These are phyloP conservation scores for Penicillium sp. DNA, from an alignment of 2,329 filamentous ascomycete species.

Conservation along the genomic window DNA sequence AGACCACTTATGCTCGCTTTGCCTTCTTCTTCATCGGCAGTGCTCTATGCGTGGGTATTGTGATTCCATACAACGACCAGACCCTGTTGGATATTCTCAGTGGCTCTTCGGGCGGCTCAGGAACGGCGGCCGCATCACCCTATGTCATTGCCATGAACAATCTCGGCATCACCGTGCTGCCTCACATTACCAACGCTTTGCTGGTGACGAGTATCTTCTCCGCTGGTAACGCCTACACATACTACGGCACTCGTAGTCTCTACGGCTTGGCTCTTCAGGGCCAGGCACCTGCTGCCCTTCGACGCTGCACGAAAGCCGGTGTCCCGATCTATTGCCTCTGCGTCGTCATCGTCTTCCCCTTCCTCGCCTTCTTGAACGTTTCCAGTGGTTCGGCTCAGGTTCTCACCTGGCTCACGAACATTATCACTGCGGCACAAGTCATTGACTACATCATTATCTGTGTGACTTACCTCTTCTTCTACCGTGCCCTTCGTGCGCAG, in stretches of 20 bases:
- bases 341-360: slow-evolving; percentile 62
- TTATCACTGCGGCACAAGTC: slow-evolving; percentile 24
- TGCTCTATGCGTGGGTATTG: slow-evolving; percentile 66
- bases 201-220: slow-evolving; percentile 67
- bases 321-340: slow-evolving; percentile 69
- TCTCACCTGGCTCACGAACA: slow-evolving; percentile 45
- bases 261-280: slow-evolving; percentile 67
- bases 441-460: slow-evolving; percentile 54
- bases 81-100: slow-evolving; percentile 5
- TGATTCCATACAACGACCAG: slow-evolving; percentile 62
- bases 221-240: slow-evolving; percentile 66
- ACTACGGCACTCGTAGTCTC: slow-evolving; percentile 66
- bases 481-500: slow-evolving; percentile 66
- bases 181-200: slow-evolving; percentile 70
- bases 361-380: slow-evolving; percentile 70
- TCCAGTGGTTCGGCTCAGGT: slow-evolving; percentile 62
- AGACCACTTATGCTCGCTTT: slow-evolving; percentile 73
- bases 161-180: slow-evolving; percentile 61
- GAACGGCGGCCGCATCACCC: slow-evolving; percentile 64
- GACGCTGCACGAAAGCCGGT: slow-evolving; percentile 57
- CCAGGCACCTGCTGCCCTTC: slow-evolving; percentile 54
- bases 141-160: slow-evolving; percentile 68
- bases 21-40: slow-evolving; percentile 72
- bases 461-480: slow-evolving; percentile 68
- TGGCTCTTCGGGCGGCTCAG: slow-evolving; percentile 33